Base-by-base conservation (phyloP, 2,329 filamentous ascomycete genomes). In the Zasmidium angulare region DNA sequence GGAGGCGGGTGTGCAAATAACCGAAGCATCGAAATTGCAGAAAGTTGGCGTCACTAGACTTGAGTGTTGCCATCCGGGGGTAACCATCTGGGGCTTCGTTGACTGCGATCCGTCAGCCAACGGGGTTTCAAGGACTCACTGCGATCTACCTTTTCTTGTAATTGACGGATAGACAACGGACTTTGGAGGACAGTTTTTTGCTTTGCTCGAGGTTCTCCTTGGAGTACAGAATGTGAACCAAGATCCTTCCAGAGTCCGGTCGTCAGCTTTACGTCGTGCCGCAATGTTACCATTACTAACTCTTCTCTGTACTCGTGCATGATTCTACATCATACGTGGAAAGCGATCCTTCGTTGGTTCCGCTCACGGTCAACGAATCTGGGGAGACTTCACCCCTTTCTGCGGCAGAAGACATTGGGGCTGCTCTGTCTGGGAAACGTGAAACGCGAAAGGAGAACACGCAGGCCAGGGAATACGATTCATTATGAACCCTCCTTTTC, bases 11-110 rank as follows among this genome's bases (percentile, higher is more conserved):
- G 51, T 78, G 76, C 1, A 78, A 63, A 55, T 76, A 76, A 46
- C 64, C 66, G 54, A 78, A 78, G 2, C 70, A 71, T 3, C 76
- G 69, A 59, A 78, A 78, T 2, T 77, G 65, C 1, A 73, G 66
- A 55, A 78, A 77, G 52, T 76, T 76, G 10, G 69, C 60, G 46
- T 78, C 76, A 50, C 72, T 74, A 1, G 74, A 67, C 48, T 76
- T 72, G 54, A 78, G 77, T 0, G 72, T 70, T 2, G 76, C 75
- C 0, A 78, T 68, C 1, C 68, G 64, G 2, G 75, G 72, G 53
- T 74, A 78, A 6, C 76, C 76, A 21, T 75, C 69, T 0, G 76
- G 74, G 1, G 68, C 72, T 17, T 73, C 64, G 47, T 78, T 75
- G 46, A 77, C 75, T 72, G 21, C 23, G n/a, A 19, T 3, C 36